Conservation (phyloP, 2,329 filamentous ascomycete genomes). For the Tympanopsis confertula region DNA sequence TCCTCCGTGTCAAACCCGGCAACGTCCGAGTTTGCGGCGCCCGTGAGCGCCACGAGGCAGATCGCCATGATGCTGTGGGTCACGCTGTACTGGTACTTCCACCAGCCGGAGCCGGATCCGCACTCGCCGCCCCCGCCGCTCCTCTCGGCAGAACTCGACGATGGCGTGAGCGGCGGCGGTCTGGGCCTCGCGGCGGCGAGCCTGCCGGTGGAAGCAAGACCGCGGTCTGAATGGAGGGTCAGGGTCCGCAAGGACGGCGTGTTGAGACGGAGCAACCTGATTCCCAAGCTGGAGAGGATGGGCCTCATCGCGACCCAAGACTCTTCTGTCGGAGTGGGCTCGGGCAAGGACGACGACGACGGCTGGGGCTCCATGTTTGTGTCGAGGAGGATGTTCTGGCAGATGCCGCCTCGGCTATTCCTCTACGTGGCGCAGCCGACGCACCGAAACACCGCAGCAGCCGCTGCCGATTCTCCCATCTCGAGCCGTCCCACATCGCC, state of each 20-base stretch:
- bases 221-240: neutral
- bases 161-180: too few species aligned
- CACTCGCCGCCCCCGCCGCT: constrained; percentile 1
- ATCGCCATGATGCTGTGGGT: constrained; percentile 5
- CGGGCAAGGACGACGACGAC: constrained; percentile 47
- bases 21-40: neutral
- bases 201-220: too few species aligned
- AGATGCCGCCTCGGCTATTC: constrained; percentile 75
- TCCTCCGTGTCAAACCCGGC: neutral
- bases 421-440: constrained; percentile 70
- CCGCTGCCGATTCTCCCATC: constrained; percentile 35
- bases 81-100: constrained; percentile 10
- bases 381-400: constrained; percentile 76
- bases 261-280: constrained; percentile 6
- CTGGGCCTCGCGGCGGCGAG: too few species aligned
- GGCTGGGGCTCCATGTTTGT: constrained; percentile 76
- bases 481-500: constrained; percentile 42
- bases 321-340: constrained; percentile 57
- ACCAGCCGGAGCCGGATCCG: constrained; percentile 5
- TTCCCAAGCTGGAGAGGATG: constrained; percentile 16
- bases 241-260: constrained; percentile 5
- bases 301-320: constrained; percentile 69
- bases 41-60: neutral
- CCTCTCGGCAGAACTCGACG: too few species aligned
- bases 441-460: constrained; percentile 17